phyloP scores from a whole-genome alignment of 208 protist genomes.

The Porcisia hertigi region DNA sequence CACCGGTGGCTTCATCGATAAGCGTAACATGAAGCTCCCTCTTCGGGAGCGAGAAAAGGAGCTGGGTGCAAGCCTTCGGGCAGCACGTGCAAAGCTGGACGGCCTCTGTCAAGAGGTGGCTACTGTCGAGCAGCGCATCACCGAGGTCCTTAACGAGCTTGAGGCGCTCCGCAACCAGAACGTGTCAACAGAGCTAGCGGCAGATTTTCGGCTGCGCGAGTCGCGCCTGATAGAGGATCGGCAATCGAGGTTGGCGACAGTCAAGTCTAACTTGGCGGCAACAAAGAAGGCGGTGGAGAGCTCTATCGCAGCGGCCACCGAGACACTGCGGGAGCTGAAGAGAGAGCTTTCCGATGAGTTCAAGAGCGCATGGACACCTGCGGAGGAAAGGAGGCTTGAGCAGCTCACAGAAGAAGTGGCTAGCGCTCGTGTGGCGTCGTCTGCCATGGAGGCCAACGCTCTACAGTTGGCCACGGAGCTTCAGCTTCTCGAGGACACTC shows the following conservation, averaged over 20 bases:
- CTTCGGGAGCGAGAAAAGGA: conserved; percentile 58
- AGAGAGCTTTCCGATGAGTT: conserved; percentile 68
- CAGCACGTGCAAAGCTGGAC: conserved; percentile 46
- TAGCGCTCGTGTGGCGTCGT: conserved; percentile 30
- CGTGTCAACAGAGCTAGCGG: conserved; percentile 43
- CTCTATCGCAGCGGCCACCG: conserved; percentile 37
- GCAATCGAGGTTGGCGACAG: conserved; percentile 35
- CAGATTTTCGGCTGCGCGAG: conserved; percentile 44
- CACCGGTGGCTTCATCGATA: conserved; percentile 96
- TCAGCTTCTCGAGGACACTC: conserved; percentile 74
- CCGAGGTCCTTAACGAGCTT: conserved; percentile 74
- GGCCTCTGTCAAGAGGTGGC: conserved; percentile 71
- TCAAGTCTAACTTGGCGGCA: conserved; percentile 51
- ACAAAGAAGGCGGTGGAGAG: conserved; percentile 51
- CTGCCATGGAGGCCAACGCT: conserved; percentile 42
- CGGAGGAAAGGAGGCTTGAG: conserved; percentile 77
- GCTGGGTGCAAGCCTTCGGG: conserved; percentile 15
- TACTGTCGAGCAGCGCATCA: conserved; percentile 75
- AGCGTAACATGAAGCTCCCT: conserved; percentile 76
- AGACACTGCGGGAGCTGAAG: conserved; percentile 36
- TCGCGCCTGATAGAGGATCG: conserved; percentile 44
- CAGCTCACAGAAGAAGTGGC: conserved; percentile 51
- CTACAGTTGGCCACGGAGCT: conserved; percentile 69
- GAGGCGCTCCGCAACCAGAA: conserved; percentile 64
- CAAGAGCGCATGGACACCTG: conserved; percentile 49